Evolutionary conservation across 176 grass and related monocot genomes (phyloP), one percentile per base, ranked within the genome.

Genomic region (Eragrostis nindensis): DNA sequence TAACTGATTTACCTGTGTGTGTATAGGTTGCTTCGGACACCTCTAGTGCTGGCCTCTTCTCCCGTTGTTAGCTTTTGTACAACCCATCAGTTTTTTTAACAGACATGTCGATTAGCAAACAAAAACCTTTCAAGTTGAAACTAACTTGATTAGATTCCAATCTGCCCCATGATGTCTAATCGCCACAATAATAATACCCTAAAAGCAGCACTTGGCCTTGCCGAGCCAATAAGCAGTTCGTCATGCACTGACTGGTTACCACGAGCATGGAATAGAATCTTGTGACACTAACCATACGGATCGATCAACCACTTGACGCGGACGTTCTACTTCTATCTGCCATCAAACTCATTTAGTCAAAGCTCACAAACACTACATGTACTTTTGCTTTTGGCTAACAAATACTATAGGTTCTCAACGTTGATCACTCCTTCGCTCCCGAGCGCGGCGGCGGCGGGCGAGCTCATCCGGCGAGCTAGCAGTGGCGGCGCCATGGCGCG

Each of bases 201-300:
- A 14, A 21, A 38, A 16, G 22, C 11, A 2, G 47, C 7, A 41
- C 29, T 79, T 67, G 19, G 48, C 14, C 27, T 13, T 14, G 4
- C 15, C 29, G 39, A 76, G 7, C 39, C 54, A 40, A 22, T 22
- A 59, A 75, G 48, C 38, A 30, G 17, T 4, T 24, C 30, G 48
- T 27, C 8, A 50, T 63, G 68, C 11, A 62, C 3, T 49, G 9
- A 24, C 26, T 71, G 26, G 8, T 5, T 11, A 2, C 32, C 13
- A 16, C 25, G 43, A 52, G 25, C 54, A 73, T 1, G 13, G 41
- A 49, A 73, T 45, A 78, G 60, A 82, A 90, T 83, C 81, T 62
- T 85, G 72, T 85, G 73, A 87, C 54, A 57, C 85, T 77, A 75
- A 76, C 70, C 80, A 54, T 59, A 68, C 29, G 56, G 75, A 75